Conservation (phyloP, 2,329 filamentous ascomycete species). For the Chrysosporium queenslandicum region DNA sequence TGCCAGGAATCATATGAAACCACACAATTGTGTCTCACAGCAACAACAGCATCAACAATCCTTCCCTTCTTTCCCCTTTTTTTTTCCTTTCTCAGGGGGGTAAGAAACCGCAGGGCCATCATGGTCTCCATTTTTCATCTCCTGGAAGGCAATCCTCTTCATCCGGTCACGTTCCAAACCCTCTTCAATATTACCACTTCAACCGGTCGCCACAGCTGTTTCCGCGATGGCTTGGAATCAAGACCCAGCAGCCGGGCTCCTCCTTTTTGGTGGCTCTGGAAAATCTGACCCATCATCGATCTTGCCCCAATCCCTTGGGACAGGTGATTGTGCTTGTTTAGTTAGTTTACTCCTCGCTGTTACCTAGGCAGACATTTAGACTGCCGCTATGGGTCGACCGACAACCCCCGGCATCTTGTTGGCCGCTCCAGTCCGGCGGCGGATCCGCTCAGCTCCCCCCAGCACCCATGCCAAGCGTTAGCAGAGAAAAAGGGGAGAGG, state of each 20-base stretch:
- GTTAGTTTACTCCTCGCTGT: neutral
- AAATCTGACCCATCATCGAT: constrained; percentile 12
- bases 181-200: neutral
- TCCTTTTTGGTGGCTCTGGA: neutral
- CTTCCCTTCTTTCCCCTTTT: neutral
- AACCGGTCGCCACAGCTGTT: neutral
- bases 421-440: neutral
- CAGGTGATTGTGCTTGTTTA: neutral
- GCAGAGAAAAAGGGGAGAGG: neutral
- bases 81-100: too few relatives aligned
- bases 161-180: neutral
- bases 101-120: too few relatives aligned
- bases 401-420: neutral
- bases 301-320: constrained; percentile 5
- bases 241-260: neutral
- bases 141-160: neutral
- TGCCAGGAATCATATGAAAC: constrained; percentile 5
- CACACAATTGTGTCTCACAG: constrained; percentile 1
- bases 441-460: neutral
- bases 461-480: neutral
- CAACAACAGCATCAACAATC: too few relatives aligned
- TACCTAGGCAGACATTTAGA: neutral
- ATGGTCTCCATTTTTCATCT: too few relatives aligned
- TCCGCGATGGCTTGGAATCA: neutral
- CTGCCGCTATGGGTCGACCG: neutral